Base-by-base conservation (phyloP, 106 monocot species). In the Hemerocallis citrina region DNA sequence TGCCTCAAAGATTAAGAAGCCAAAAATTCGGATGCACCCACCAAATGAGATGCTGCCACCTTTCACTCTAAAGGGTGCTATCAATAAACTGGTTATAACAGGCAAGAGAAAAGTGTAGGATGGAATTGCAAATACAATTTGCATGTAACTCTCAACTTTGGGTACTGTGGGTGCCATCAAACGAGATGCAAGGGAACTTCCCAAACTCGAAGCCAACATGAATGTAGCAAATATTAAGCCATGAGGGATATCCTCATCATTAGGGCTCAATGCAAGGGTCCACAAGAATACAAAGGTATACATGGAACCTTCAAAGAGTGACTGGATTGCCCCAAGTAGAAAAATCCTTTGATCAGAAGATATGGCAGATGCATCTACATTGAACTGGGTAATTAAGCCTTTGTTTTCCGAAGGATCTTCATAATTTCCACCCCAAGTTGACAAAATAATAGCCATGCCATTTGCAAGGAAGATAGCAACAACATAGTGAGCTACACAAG, bases 271-370 rank as follows among this genome's bases (percentile, higher is more conserved):
- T n/a, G n/a, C n/a, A n/a, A n/a, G n/a, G n/a, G n/a, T 88, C 88
- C 88, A 93, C 62, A 93, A 59, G 76, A 88, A 93, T 20, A 88
- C 92, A 79, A 93, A 88, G 11, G 88, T 88, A 25, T 88, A 93
- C 92, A 88, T 93, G 28, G 92, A 93, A 1, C 88, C 88, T 68
- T n/a, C n/a, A n/a, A n/a, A n/a, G n/a, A n/a, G n/a, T n/a, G n/a
- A n/a, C n/a, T n/a, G n/a, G n/a, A n/a, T 93, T 22, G 92, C 92
- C 41, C 92, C 92, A 39, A 93, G 77, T 39, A 93, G 69, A 55
- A 85, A 88, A 77, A 93, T 93, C 60, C 88, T 93, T 55, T 88
- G 88, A 88, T 93, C 92, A 71, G 88, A 81, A 76, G 92, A 88
- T 63, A 93, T 93, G 65, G 92, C 88, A 38, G 52, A 37, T 34